A percentile compares a stretch with the other conserved stretches of the same genome.
phyloP scores from a whole-genome alignment of 2,329 filamentous ascomycete species.

The Chrysosporium keratinophilum region DNA sequence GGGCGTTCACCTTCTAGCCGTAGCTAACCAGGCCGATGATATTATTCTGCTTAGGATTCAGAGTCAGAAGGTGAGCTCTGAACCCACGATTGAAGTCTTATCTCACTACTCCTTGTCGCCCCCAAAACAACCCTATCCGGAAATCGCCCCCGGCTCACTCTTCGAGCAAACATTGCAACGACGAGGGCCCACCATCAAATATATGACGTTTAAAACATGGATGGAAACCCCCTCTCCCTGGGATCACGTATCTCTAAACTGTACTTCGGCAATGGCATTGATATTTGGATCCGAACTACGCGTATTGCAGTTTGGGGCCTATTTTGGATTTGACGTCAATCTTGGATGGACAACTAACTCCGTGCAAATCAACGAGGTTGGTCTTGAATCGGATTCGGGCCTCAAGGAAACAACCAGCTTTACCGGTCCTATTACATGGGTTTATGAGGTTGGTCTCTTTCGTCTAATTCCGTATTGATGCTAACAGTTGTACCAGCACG shows the following conservation, averaged over 20 bases:
- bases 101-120: constrained; percentile 19
- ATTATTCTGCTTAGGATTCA: constrained; percentile 24
- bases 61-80: not conserved
- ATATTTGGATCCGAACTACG: constrained; percentile 24
- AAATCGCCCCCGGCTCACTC: constrained; percentile 23
- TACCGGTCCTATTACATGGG: constrained; percentile 10
- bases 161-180: constrained; percentile 24
- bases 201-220: constrained; percentile 30
- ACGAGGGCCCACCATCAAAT: constrained; percentile 19
- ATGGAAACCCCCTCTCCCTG: not conserved
- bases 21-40: constrained; percentile 34
- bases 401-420: not conserved
- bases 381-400: not conserved
- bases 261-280: constrained; percentile 19
- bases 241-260: not conserved
- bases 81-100: constrained; percentile 23
- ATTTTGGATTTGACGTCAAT: not conserved
- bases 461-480: not conserved
- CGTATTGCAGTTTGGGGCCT: not conserved
- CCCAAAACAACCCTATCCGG: constrained; percentile 12
- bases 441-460: not conserved
- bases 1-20: constrained; percentile 29
- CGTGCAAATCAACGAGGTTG: not conserved
- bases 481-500: not conserved
- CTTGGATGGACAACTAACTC: not conserved